A percentile compares a stretch with the other conserved stretches of the same genome.
Evolutionary conservation across 176 grass and related monocot genomes (phyloP).

Genomic region (Oryza meridionalis): DNA sequence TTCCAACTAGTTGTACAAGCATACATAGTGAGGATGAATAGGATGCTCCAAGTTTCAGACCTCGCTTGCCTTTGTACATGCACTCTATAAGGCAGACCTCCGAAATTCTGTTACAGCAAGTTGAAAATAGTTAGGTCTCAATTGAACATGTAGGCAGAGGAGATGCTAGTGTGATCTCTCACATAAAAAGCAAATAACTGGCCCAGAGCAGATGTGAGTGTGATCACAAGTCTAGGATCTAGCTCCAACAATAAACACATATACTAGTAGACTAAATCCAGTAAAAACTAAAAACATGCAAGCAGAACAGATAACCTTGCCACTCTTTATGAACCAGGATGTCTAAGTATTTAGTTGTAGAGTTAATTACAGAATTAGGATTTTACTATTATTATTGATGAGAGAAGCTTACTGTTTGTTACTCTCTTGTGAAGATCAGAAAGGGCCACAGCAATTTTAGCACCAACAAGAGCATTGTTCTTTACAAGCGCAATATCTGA

Average conservation of each 20-base stretch:
- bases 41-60: neutral
- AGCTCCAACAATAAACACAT: neutral
- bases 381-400: neutral
- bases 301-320: neutral
- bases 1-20: neutral
- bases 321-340: neutral
- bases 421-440: conserved; percentile 51
- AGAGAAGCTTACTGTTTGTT: conserved; percentile 42
- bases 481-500: conserved; percentile 95
- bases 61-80: neutral
- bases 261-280: neutral
- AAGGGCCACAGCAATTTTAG: conserved; percentile 74
- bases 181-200: no score
- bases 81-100: conserved; percentile 57
- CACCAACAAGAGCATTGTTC: conserved; percentile 86
- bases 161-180: neutral
- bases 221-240: neutral
- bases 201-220: no score
- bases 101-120: conserved; percentile 35
- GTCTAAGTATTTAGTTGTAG: neutral
- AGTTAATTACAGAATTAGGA: neutral
- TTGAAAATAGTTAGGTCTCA: conserved; percentile 9
- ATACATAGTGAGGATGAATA: neutral
- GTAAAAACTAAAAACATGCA: neutral
- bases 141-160: neutral